A percentile compares a stretch with the other conserved stretches of the same genome.
Conservation (phyloP, 345 rosid genomes). For the Zanthoxylum bungeanum region DNA sequence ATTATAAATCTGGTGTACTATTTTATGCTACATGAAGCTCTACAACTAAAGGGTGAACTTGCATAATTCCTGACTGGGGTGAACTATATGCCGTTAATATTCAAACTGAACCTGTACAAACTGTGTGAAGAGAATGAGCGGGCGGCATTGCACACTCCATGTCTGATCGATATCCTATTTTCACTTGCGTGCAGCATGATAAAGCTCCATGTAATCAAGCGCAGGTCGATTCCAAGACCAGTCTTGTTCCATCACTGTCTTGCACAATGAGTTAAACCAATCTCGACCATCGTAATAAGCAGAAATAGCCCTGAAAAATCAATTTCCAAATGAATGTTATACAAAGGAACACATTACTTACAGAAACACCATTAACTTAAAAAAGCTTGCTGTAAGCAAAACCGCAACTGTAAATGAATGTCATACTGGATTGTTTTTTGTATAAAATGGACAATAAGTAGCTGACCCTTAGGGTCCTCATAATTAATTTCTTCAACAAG, state of each 20-base stretch:
- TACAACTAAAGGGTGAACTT: conserved; percentile 4
- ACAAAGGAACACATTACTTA: background rate
- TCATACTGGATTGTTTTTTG: background rate
- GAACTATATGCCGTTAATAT: conserved; percentile 4
- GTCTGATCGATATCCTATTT: background rate
- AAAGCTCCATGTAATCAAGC: conserved; percentile 92
- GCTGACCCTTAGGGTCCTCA: background rate
- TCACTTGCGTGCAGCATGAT: conserved; percentile 77
- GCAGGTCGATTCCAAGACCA: conserved; percentile 99
- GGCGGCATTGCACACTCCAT: conserved; percentile 2
- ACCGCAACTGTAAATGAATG: background rate
- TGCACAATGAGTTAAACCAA: conserved; percentile 66
- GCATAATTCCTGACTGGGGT: conserved; percentile 4
- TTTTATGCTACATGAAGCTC: conserved; percentile 22
- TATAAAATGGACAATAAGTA: background rate
- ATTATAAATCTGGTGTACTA: conserved; percentile 2
- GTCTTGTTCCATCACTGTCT: conserved; percentile 95
- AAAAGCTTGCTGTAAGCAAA: background rate
- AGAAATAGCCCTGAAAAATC: conserved; percentile 64
- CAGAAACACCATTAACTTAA: background rate
- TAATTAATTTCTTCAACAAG: background rate
- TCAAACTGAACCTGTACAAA: conserved; percentile 34
- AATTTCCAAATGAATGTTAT: background rate
- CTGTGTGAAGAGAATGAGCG: background rate
- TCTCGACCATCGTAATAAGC: conserved; percentile 74